Evolutionary conservation across 768 basidiomycete species (phyloP).

Genomic region (Tylopilus plumbeoviolaceoides): DNA sequence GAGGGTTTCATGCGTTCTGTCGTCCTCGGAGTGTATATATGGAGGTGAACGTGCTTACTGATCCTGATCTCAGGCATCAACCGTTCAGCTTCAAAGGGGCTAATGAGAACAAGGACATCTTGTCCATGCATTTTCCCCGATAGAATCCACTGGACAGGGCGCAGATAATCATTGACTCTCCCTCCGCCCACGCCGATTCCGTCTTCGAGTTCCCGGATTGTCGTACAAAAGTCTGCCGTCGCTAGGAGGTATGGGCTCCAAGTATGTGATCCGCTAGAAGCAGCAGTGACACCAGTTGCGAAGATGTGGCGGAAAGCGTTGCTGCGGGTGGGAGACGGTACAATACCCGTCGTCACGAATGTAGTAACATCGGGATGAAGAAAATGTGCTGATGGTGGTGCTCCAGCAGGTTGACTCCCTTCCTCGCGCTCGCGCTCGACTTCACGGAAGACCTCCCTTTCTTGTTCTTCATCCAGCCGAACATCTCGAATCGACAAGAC

Average conservation of each 20-base stretch:
- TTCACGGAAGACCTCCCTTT: not conserved
- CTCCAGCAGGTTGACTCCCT: not conserved
- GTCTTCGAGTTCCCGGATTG: not conserved
- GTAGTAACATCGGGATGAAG: not conserved
- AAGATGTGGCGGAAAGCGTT: not conserved
- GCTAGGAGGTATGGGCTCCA: not conserved
- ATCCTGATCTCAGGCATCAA: not conserved
- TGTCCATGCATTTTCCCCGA: not conserved
- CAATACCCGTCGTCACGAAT: not conserved
- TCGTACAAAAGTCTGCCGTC: not conserved
- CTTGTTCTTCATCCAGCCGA: not conserved
- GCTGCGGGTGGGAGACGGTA: not conserved
- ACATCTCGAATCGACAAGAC: not conserved
- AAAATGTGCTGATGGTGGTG: not conserved
- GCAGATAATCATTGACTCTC: not conserved
- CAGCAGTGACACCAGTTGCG: too few species aligned
- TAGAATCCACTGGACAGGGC: not conserved
- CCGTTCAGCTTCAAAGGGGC: not conserved
- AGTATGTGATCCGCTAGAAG: too few species aligned
- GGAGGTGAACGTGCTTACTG: too few species aligned
- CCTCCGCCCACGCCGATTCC: too few species aligned
- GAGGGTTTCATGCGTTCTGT: too few species aligned
- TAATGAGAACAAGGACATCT: not conserved
- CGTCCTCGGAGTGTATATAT: too few species aligned
- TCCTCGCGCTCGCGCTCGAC: not conserved